These are phyloP conservation scores for Lasiodiplodia sp. DNA, from an alignment of 2,329 filamentous ascomycete genomes.

Conservation along the genomic window DNA sequence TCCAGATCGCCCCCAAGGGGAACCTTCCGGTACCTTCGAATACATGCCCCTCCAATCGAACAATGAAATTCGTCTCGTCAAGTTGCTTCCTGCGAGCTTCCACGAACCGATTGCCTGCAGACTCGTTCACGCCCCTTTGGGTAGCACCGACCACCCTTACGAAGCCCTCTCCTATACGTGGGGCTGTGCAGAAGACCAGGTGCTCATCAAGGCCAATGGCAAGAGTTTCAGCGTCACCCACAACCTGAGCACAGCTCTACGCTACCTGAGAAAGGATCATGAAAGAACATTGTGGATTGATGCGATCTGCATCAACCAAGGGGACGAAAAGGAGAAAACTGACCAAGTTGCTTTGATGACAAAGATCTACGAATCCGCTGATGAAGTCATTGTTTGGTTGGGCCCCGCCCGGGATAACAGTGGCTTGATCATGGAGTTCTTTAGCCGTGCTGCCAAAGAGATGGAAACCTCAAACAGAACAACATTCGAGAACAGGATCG, in stretches of 20 bases:
- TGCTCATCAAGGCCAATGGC: not conserved
- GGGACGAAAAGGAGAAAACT: conserved; percentile 39
- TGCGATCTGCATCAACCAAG: conserved; percentile 44
- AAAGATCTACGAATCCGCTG: conserved; percentile 40
- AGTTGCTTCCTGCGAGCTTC: not conserved
- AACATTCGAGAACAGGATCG: too few relatives aligned
- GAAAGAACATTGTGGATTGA: conserved; percentile 38
- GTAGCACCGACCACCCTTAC: not conserved
- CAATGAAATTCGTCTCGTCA: not conserved
- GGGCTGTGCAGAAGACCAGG: not conserved
- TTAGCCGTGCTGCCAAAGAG: not conserved
- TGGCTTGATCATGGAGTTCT: not conserved
- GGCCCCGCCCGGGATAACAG: conserved; percentile 24
- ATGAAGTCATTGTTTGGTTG: conserved; percentile 35
- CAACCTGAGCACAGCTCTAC: not conserved
- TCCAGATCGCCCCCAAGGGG: too few relatives aligned
- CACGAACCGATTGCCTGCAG: not conserved
- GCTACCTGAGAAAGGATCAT: not conserved
- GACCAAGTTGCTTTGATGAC: conserved; percentile 47
- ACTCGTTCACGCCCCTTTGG: not conserved
- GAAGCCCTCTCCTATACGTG: not conserved
- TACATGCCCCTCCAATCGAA: not conserved
- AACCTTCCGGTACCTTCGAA: too few relatives aligned
- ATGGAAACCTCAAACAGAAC: too few relatives aligned
- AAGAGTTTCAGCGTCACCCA: not conserved